Evolutionary conservation across 2,329 filamentous ascomycete genomes (phyloP).

Genomic region (Cladosporium phlei): DNA sequence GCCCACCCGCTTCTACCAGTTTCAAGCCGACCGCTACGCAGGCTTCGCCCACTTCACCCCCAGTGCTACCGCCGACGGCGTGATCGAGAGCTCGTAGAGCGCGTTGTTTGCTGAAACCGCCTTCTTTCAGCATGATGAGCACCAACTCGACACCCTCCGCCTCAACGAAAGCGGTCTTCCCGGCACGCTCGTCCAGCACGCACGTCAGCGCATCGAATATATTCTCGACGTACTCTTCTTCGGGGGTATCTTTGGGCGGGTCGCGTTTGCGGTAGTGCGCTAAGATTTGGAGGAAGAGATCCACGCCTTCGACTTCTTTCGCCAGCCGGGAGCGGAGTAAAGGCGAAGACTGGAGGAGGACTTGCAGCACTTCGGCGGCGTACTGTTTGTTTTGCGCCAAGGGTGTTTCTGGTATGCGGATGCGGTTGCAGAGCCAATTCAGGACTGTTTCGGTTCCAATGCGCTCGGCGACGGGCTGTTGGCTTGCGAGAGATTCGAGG

Average conservation of each 20-base stretch:
- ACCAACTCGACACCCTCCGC: slow-evolving; percentile 89
- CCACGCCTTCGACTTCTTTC: slow-evolving; percentile 58
- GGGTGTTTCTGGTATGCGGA: slow-evolving; percentile 61
- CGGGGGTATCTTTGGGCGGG: slow-evolving; percentile 76
- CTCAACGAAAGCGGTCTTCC: slow-evolving; percentile 77
- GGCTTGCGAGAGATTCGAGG: slow-evolving; percentile 79
- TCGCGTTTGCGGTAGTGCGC: slow-evolving; percentile 82
- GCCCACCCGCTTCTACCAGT: slow-evolving; percentile 74
- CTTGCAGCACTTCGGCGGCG: slow-evolving; percentile 83
- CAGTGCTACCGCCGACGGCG: slow-evolving; percentile 57
- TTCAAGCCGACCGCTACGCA: slow-evolving; percentile 61
- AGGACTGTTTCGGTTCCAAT: slow-evolving; percentile 69
- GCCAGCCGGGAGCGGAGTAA: slow-evolving; percentile 62
- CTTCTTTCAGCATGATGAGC: slow-evolving; percentile 86
- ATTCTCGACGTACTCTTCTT: slow-evolving; percentile 94
- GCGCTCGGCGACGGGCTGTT: slow-evolving; percentile 61
- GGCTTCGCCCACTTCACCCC: slow-evolving; percentile 34
- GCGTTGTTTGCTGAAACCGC: slow-evolving; percentile 70
- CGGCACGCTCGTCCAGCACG: slow-evolving; percentile 66
- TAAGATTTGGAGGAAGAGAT: slow-evolving; percentile 74
- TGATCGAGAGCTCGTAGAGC: slow-evolving; percentile 82
- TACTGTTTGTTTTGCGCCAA: slow-evolving; percentile 94
- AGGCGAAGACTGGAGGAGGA: slow-evolving; percentile 72
- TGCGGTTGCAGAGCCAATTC: slow-evolving; percentile 71
- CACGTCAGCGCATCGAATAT: slow-evolving; percentile 83